Base-by-base conservation (phyloP, 106 monocot genomes). In the Dendrobium chrysotoxum region DNA sequence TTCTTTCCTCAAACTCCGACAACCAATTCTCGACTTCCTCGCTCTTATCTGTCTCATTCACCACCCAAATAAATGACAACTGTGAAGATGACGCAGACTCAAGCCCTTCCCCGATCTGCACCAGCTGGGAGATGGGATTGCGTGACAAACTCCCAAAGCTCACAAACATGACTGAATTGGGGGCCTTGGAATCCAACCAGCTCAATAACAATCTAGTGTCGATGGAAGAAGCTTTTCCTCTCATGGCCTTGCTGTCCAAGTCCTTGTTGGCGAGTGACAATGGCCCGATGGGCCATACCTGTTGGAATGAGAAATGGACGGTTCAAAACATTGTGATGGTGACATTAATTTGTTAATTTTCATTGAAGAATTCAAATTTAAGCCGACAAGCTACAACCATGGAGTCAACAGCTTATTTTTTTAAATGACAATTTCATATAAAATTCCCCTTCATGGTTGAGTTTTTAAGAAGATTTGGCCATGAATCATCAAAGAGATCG, bases 271-370 rank as follows among this genome's bases (percentile, higher is more conserved):
- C 79, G 6, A 90, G 71, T 16, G 86, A 92, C 13, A 92, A 23
- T 4, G 89, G 89, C 8, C 92, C 92, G 18, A 92, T 71, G 10
- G 82, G 76, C 88, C 87, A 92, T 1, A 82, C 35, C 35, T 82
- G 75, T 89, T 12, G 35, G 3, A 35, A 35, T 35, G 35, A 35
- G 3, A 35, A 35, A 35, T 35, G 35, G 35, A 35, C 35, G 35
- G 35, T 35, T 35, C 3, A 35, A 35, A 35, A 35, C 35, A 35
- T 35, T 31, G 31, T 31, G 31, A 31, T 31, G 0, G 31, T 31
- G 31, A 31, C 31, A 31, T 31, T 31, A 31, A 31, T 31, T 31
- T 31, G 31, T 31, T 35, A 35, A 3, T 35, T 35, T 35, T 35
- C 2, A 35, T 35, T 35, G 35, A 35, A 35, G 35, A 35, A 35